Evolutionary conservation across 75 land plant species (phyloP).

Genomic region (Cupressus sempervirens): DNA sequence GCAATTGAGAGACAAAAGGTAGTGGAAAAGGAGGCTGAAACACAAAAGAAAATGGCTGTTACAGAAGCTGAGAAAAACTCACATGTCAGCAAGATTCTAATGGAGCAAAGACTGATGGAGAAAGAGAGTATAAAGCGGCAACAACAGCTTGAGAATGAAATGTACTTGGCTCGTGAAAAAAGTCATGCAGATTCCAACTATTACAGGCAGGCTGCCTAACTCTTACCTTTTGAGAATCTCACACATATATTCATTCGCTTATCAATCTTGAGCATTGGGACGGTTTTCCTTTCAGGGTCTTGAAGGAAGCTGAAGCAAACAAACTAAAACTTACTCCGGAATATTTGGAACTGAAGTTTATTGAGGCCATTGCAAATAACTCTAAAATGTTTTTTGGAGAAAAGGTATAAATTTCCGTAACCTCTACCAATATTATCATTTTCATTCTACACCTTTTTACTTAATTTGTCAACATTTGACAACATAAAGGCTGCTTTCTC

Average conservation of each 20-base stretch:
- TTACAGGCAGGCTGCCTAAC: conserved; percentile 41
- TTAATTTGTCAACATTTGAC: background rate
- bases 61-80: conserved; percentile 95
- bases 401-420: conserved; percentile 44
- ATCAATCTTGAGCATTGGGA: background rate
- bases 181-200: conserved; percentile 77
- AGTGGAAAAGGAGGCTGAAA: conserved; percentile 94
- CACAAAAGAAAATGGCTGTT: conserved; percentile 88
- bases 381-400: conserved; percentile 95
- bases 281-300: conserved; percentile 34
- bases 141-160: conserved; percentile 78
- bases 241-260: background rate
- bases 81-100: conserved; percentile 80
- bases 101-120: conserved; percentile 91
- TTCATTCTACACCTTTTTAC: background rate
- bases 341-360: conserved; percentile 84
- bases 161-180: conserved; percentile 78
- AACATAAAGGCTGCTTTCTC: background rate
- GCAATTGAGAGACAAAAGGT: conserved; percentile 93
- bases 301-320: conserved; percentile 96
- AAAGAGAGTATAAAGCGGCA: conserved; percentile 71
- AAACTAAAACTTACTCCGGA: conserved; percentile 79
- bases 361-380: conserved; percentile 88
- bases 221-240: background rate
- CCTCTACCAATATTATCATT: background rate